Conservation (phyloP, 2,329 filamentous ascomycete genomes). For the Microsporum ferrugineum region DNA sequence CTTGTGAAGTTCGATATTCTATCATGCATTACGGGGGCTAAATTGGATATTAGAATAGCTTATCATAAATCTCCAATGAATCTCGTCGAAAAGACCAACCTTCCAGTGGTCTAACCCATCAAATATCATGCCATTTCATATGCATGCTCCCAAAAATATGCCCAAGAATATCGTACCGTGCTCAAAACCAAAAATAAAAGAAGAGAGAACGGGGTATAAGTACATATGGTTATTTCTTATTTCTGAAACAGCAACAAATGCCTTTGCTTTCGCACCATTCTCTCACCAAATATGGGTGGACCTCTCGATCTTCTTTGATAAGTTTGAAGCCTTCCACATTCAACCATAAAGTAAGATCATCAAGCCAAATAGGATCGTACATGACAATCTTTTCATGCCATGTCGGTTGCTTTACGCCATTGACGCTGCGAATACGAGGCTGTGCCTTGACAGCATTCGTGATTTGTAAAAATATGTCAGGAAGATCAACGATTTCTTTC, state of each 20-base stretch:
- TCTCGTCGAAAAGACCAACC: not conserved
- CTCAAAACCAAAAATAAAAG: not conserved
- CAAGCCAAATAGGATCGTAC: constrained; percentile 80
- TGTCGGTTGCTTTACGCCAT: constrained; percentile 39
- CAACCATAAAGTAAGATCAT: constrained; percentile 74
- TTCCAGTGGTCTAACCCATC: not conserved
- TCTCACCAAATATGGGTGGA: constrained; percentile 57
- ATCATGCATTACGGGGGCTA: not conserved
- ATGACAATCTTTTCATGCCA: constrained; percentile 92
- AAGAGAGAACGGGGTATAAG: not conserved
- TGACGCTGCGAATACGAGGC: constrained; percentile 23
- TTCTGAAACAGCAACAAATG: constrained; percentile 56
- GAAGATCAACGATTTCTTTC: constrained; percentile 18
- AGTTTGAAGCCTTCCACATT: constrained; percentile 57
- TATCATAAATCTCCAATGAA: not conserved
- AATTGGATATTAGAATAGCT: not conserved
- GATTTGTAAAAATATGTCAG: constrained; percentile 37
- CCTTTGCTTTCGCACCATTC: constrained; percentile 83
- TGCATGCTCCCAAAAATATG: not conserved
- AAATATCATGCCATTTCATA: not conserved
- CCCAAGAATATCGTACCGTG: not conserved
- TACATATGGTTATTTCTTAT: not conserved
- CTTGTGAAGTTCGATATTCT: not conserved
- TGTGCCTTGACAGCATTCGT: constrained; percentile 38
- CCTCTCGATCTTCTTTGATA: constrained; percentile 55